phyloP scores from a whole-genome alignment of 345 rosid species.

The Carallia pectinifolia region DNA sequence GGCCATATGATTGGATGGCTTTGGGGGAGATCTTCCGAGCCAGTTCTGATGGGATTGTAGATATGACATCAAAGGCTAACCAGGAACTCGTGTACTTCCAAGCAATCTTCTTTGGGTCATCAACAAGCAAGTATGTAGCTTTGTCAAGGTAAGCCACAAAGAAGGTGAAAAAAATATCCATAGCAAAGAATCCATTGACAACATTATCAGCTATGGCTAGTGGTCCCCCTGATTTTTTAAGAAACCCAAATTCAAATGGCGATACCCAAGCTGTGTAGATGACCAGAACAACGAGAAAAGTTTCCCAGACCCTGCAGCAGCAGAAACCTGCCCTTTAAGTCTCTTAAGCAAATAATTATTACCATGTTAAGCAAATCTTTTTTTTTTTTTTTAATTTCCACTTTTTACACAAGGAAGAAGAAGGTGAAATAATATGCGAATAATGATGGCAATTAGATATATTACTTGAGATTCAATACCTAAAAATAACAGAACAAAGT shows the following conservation, averaged over 20 bases:
- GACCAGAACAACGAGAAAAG: conserved; percentile 67
- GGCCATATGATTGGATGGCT: conserved; percentile 52
- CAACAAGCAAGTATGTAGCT: conserved; percentile 64
- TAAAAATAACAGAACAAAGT: not conserved
- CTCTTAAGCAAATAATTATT: not conserved
- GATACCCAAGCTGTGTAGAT: conserved; percentile 92
- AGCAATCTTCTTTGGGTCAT: conserved; percentile 65
- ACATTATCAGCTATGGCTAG: conserved; percentile 71
- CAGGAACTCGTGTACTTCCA: conserved; percentile 75
- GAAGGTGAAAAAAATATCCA: conserved; percentile 79
- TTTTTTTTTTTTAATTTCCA: not conserved
- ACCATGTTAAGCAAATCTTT: too few relatives aligned
- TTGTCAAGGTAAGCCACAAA: conserved; percentile 83
- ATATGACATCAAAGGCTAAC: conserved; percentile 70
- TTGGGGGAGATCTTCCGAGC: conserved; percentile 57
- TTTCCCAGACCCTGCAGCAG: conserved; percentile 74
- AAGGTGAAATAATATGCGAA: not conserved
- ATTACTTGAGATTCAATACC: not conserved
- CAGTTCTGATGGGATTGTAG: conserved; percentile 77
- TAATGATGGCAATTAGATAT: too few relatives aligned
- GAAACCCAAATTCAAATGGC: conserved; percentile 89
- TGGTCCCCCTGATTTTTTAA: conserved; percentile 45
- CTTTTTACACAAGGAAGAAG: not conserved
- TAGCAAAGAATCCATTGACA: conserved; percentile 85
- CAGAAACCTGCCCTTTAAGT: not conserved